Base-by-base conservation (phyloP, 768 basidiomycete species). In the Xerocomellus chrysenteron region DNA sequence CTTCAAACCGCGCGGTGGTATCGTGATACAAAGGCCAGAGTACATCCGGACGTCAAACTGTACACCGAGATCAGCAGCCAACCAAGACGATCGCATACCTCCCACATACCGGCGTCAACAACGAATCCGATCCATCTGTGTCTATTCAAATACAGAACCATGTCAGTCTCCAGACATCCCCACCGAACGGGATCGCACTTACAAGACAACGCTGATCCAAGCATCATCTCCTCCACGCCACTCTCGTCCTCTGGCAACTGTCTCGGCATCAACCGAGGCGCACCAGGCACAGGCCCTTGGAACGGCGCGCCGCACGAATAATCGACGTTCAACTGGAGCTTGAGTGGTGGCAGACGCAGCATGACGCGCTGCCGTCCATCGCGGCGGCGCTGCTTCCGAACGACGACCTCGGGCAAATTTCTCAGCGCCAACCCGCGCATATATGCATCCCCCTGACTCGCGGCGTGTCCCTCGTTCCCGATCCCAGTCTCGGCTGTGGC, bases 221-320 rank as follows among this genome's bases (percentile, higher is more conserved):
- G 51, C 30, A 49, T 36, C n/a, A 57, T 47, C 14, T 62, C 67
- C 14, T 64, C 65, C 33, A 60, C 30, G 56, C 61, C 58, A 28
- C 36, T 45, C 2, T 65, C 66, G 2, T 65, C 67, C 21, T 67
- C 67, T 2, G 71, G 71, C 36, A 71, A 44, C 13, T 67, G 63
- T 43, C 17, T 60, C 6, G 71, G 63, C 19, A 17, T 17, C 49
- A 71, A 53, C 26, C 64, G 58, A 12, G 71, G 70, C n/a, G 71
- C 69, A 19, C 62, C 61, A 0, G 70, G 70, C 1, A 51, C 54
- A 6, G 59, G 32, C 0, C 35, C 50, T 0, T 50, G 47, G 10
- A 37, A 49, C 8, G 57, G 54, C 11, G 37, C 3, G 2, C 8
- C 16, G 5, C 13, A 12, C 10, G 17, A 4, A 32, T 19, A 30